Evolutionary conservation across 1,284 basidiomycete genomes (phyloP).

Genomic region (Moesziomyces sp.): DNA sequence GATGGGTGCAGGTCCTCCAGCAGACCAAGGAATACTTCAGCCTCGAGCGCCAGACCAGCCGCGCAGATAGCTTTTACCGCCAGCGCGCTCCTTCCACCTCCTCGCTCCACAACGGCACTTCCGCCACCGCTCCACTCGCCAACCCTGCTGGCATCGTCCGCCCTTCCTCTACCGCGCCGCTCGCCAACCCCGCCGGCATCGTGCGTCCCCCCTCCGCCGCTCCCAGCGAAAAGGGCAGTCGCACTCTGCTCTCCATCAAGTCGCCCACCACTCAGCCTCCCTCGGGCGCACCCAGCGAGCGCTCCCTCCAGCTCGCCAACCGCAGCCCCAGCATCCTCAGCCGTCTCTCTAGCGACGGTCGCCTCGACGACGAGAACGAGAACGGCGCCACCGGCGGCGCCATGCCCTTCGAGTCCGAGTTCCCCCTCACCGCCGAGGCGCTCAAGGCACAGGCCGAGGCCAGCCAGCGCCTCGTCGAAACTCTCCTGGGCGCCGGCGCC

Average conservation of each 20-base stretch:
- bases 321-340: constrained; percentile 53
- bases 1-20: constrained; percentile 65
- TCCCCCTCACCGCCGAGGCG: constrained; percentile 45
- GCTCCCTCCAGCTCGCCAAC: constrained; percentile 29
- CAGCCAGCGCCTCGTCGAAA: constrained; percentile 40
- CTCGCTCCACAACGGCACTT: constrained; percentile 8
- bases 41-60: constrained; percentile 46
- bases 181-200: constrained; percentile 40
- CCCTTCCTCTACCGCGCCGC: background rate
- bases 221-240: constrained; percentile 34
- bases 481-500: constrained; percentile 14
- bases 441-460: constrained; percentile 50
- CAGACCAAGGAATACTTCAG: constrained; percentile 59
- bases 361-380: constrained; percentile 30
- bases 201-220: constrained; percentile 39
- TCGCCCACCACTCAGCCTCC: constrained; percentile 35
- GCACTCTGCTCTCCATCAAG: constrained; percentile 34
- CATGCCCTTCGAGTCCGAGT: constrained; percentile 45
- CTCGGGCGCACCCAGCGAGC: constrained; percentile 41
- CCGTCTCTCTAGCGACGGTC: constrained; percentile 42
- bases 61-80: constrained; percentile 44
- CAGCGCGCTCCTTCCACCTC: constrained; percentile 37
- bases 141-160: constrained; percentile 38
- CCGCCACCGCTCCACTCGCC: constrained; percentile 7
- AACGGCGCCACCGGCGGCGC: constrained; percentile 15